Conservation (phyloP, 2,329 filamentous ascomycete genomes). For the Pseudogymnoascus sp. region DNA sequence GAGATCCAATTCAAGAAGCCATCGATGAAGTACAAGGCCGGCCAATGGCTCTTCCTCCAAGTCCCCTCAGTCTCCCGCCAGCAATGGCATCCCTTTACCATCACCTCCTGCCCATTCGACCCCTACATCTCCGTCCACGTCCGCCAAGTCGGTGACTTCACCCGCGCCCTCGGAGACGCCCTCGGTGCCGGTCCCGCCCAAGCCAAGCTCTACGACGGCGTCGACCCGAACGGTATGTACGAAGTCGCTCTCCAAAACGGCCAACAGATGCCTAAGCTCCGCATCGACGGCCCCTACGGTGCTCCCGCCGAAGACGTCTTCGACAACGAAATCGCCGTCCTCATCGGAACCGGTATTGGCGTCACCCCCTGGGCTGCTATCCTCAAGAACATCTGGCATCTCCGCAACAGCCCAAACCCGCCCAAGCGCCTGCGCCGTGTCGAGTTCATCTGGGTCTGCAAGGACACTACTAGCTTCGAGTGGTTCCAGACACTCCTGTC, state of each 20-base stretch:
- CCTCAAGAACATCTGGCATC: slow-evolving; percentile 96
- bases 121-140: slow-evolving; percentile 92
- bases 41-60: slow-evolving; percentile 96
- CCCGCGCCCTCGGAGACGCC: slow-evolving; percentile 83
- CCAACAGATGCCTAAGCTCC: slow-evolving; percentile 80
- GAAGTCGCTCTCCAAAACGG: slow-evolving; percentile 92
- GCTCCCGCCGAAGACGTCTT: slow-evolving; percentile 97
- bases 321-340: slow-evolving; percentile 79
- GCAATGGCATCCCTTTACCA: slow-evolving; percentile 99
- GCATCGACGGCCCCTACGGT: slow-evolving; percentile 92
- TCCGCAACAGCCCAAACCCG: slow-evolving; percentile 82
- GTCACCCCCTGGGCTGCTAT: slow-evolving; percentile 83
- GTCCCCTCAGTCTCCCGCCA: slow-evolving; percentile 79
- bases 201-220: slow-evolving; percentile 78
- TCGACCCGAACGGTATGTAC: slow-evolving; percentile 95
- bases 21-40: slow-evolving; percentile 95
- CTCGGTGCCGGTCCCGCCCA: slow-evolving; percentile 87
- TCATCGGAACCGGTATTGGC: slow-evolving; percentile 80
- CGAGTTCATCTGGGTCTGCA: slow-evolving; percentile 99
- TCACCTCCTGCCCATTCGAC: slow-evolving; percentile 95
- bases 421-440: slow-evolving; percentile 84
- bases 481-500: slow-evolving; percentile 96
- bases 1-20: slow-evolving; percentile 97
- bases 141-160: slow-evolving; percentile 95
- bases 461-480: slow-evolving; percentile 90